Conservation (phyloP, 2,329 filamentous ascomycete genomes). For the Diaporthe nobilis region DNA sequence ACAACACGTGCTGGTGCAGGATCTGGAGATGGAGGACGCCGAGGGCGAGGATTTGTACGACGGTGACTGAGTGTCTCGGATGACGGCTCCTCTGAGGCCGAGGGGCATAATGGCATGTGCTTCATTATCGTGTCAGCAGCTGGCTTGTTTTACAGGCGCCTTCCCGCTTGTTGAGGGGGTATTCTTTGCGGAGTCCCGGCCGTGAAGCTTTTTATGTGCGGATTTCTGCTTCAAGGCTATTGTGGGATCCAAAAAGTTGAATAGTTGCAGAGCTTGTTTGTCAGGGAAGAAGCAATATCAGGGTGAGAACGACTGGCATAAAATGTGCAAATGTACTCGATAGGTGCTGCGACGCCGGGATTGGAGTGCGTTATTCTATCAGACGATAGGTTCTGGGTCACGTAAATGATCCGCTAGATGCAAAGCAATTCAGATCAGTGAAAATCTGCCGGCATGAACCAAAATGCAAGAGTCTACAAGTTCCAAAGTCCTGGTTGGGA, state of each 20-base stretch:
- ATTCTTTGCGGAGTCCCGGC: background rate
- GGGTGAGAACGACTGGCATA: background rate
- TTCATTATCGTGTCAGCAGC: background rate
- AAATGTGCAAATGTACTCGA: background rate
- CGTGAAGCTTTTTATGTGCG: background rate
- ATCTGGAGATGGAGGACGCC: constrained; percentile 29
- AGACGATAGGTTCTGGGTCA: background rate
- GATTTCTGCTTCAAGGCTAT: background rate
- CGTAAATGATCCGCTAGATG: background rate
- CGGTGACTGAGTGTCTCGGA: background rate
- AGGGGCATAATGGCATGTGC: background rate
- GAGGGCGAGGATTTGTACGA: constrained; percentile 32
- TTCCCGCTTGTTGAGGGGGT: background rate
- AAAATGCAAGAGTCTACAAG: too few species aligned
- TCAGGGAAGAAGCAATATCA: background rate
- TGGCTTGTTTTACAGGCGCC: background rate
- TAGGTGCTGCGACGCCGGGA: background rate
- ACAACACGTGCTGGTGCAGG: constrained; percentile 26
- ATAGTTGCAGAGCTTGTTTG: background rate
- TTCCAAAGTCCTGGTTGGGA: too few species aligned
- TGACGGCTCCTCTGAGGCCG: too few species aligned
- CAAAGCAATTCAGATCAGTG: background rate
- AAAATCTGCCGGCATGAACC: background rate
- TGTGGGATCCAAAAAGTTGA: too few species aligned
- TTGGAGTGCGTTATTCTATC: background rate